Evolutionary conservation across 2,329 filamentous ascomycete genomes (phyloP), one percentile per base, ranked within the genome.

Genomic region (Cytospora schulzeri): DNA sequence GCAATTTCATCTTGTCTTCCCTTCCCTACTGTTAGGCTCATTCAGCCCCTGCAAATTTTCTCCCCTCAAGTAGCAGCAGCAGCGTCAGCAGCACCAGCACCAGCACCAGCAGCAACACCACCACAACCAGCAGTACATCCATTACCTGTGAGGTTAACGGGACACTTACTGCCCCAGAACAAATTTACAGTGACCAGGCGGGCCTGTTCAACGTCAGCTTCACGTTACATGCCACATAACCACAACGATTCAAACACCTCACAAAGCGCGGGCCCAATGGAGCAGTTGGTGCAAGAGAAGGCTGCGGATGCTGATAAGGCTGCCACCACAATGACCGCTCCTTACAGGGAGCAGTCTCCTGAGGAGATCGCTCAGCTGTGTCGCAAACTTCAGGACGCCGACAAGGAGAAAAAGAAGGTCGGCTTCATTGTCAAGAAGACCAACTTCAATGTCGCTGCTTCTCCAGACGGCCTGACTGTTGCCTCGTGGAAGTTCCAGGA

Each of bases 401-500:
- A 79, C 53, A 85, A 87, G 71, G 77, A 79, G 66, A 83, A 85
- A 65, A 77, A 79, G 65, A 88, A 85, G 68, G 83, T 81, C 48
- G 80, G 80, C 2, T 91, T 92, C 74, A 88, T 85, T 22, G 90
- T 90, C 78, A 95, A 90, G 76, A 96, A 93, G 79, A 87, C 85
- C n/a, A 90, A 85, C 4, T 99, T 92, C 73, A 71, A 81, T 1
- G 85, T 98, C 24, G 77, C 80, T 51, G 78, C 79, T 19, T 91
- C 88, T 7, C 81, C 84, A 26, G 81, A 88, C 64, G 81, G 85
- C 29, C 85, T 92, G 69, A 81, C 80, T 7, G 91, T 98, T 63
- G 88, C 95, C 73, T 97, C 94, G 3, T 99, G 95, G 95, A 89
- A 90, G 69, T 90, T 98, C 77, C 88, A 91, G 71, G 95, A 99